Conservation (phyloP, 768 basidiomycete genomes). For the Tylopilus sp. region DNA sequence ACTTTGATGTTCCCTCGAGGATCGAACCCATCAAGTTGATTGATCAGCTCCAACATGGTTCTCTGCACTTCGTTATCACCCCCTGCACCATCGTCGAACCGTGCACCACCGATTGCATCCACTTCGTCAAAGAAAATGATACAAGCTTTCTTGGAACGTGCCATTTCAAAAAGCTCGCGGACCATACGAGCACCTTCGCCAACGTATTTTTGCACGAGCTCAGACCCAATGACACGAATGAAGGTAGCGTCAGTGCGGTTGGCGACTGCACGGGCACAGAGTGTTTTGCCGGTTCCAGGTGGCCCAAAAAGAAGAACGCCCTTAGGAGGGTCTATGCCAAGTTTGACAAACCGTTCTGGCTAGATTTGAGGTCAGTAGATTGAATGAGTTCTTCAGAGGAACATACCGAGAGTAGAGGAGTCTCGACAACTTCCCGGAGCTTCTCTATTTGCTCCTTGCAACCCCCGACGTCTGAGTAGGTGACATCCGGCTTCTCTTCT, state of each 20-base stretch:
- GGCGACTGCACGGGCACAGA: slow-evolving; percentile 96
- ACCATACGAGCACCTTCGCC: slow-evolving; percentile 99
- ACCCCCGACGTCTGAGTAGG: slow-evolving; percentile 96
- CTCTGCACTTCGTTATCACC: slow-evolving; percentile 99
- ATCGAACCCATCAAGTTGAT: slow-evolving; percentile 98
- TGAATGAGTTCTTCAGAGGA: not conserved
- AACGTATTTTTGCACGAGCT: slow-evolving; percentile 99
- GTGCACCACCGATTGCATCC: slow-evolving; percentile 96
- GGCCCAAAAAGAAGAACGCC: slow-evolving; percentile 95
- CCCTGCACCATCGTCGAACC: slow-evolving; percentile 97
- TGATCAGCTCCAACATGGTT: slow-evolving; percentile 99
- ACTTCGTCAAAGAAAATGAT: slow-evolving; percentile 99
- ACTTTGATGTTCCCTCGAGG: slow-evolving; percentile 99
- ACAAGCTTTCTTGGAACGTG: slow-evolving; percentile 96
- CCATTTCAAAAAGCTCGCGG: slow-evolving; percentile 98
- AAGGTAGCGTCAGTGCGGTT: slow-evolving; percentile 99
- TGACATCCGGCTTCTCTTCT: slow-evolving; percentile 97
- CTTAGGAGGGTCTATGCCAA: slow-evolving; percentile 98
- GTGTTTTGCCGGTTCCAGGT: slow-evolving; percentile 97
- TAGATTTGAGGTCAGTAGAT: slow-evolving; percentile 34
- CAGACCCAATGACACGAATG: slow-evolving; percentile 98
- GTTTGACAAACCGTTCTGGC: slow-evolving; percentile 98
- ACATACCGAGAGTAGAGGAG: slow-evolving; percentile 87
- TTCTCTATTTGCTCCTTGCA: slow-evolving; percentile 99
- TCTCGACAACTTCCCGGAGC: slow-evolving; percentile 95